phyloP scores from a whole-genome alignment of 352 stramenopile genomes.

The Phytophthora parvispora region DNA sequence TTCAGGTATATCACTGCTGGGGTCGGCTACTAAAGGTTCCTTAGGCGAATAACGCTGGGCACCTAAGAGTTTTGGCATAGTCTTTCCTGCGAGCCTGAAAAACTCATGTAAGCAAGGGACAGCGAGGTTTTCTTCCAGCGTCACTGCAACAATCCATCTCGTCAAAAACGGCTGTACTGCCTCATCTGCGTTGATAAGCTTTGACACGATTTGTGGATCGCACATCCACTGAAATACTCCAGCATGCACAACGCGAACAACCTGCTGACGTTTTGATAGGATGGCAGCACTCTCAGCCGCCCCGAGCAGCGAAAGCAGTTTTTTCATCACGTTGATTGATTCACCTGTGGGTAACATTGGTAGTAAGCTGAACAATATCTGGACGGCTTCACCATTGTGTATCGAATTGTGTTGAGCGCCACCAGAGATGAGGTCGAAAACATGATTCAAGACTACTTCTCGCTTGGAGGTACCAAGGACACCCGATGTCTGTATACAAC shows the following conservation, averaged over 20 bases:
- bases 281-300: constrained; percentile 45
- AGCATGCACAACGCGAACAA: constrained; percentile 52
- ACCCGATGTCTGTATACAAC: constrained; percentile 64
- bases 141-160: constrained; percentile 54
- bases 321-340: constrained; percentile 40
- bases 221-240: constrained; percentile 71
- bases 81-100: constrained; percentile 58
- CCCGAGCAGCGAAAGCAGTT: constrained; percentile 58
- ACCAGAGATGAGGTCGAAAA: constrained; percentile 73
- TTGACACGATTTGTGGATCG: constrained; percentile 40
- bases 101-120: constrained; percentile 65
- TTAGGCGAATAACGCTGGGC: constrained; percentile 13
- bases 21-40: not conserved
- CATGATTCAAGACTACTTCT: constrained; percentile 47
- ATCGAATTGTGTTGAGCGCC: constrained; percentile 57
- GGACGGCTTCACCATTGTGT: constrained; percentile 61
- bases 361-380: constrained; percentile 63
- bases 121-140: constrained; percentile 53
- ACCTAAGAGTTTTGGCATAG: constrained; percentile 58
- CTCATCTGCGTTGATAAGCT: constrained; percentile 42
- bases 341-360: constrained; percentile 40
- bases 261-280: constrained; percentile 64
- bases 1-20: constrained; percentile 12
- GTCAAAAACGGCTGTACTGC: constrained; percentile 45
- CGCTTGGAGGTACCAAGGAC: constrained; percentile 50